These are phyloP conservation scores for Macrophomina phaseolina DNA, from an alignment of 2,329 filamentous ascomycete genomes.

Conservation along the genomic window DNA sequence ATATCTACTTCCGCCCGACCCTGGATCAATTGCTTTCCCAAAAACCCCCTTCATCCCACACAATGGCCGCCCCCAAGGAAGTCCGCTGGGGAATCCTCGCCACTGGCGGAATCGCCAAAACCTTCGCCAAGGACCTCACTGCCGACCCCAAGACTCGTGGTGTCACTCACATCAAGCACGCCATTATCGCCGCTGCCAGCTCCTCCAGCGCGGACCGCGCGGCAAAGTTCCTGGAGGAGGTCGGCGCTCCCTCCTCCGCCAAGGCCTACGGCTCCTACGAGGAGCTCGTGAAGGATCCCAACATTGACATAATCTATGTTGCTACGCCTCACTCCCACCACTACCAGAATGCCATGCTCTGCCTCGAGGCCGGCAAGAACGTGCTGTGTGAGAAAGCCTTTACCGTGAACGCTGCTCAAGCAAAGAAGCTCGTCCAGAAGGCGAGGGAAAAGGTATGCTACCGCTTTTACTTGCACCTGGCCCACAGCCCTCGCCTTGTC, in stretches of 20 bases:
- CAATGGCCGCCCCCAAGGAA: conserved; percentile 38
- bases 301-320: conserved; percentile 86
- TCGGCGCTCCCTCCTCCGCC: conserved; percentile 70
- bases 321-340: conserved; percentile 92
- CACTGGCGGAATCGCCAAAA: conserved; percentile 55
- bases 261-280: conserved; percentile 81
- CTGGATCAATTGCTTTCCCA: background rate
- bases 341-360: conserved; percentile 89
- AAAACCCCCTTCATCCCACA: background rate
- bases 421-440: conserved; percentile 72
- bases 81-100: conserved; percentile 55
- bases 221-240: conserved; percentile 72
- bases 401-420: conserved; percentile 80
- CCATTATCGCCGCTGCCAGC: conserved; percentile 79
- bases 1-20: background rate
- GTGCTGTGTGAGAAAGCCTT: conserved; percentile 92
- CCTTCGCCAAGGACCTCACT: conserved; percentile 77
- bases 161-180: conserved; percentile 75
- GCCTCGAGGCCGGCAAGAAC: conserved; percentile 81
- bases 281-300: conserved; percentile 77
- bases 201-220: conserved; percentile 75
- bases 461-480: background rate
- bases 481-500: background rate
- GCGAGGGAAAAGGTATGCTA: conserved; percentile 66
- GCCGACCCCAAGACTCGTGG: conserved; percentile 72